phyloP scores from a whole-genome alignment of 441 rosid species.

The Eruca vesicaria region DNA sequence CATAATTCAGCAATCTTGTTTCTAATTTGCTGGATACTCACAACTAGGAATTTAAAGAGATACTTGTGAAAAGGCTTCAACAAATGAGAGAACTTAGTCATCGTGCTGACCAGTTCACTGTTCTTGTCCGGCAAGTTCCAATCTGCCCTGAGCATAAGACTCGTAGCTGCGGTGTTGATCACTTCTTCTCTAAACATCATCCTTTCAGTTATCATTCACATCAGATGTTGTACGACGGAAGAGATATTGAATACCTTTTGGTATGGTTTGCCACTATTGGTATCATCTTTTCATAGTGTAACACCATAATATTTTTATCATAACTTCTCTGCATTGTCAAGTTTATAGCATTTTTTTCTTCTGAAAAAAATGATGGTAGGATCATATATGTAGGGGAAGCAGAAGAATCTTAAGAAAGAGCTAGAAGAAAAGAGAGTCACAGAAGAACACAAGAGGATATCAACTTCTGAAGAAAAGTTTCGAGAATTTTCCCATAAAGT shows the following conservation, averaged over 20 bases:
- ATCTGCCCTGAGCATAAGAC: slow-evolving; percentile 58
- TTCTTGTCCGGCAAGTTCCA: slow-evolving; percentile 80
- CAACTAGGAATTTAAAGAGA: slow-evolving; percentile 71
- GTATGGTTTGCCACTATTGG: slow-evolving; percentile 44
- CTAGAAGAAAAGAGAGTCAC: slow-evolving; percentile 44
- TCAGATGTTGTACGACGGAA: slow-evolving; percentile 68
- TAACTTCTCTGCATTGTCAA: background rate
- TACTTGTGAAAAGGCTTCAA: slow-evolving; percentile 60
- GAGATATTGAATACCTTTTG: slow-evolving; percentile 52
- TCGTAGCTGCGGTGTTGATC: slow-evolving; percentile 64
- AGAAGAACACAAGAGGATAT: slow-evolving; percentile 35
- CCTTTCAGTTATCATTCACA: slow-evolving; percentile 59
- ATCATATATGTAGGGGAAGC: slow-evolving; percentile 51
- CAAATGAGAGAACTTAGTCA: slow-evolving; percentile 49
- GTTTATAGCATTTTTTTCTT: background rate
- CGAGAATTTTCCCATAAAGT: slow-evolving; percentile 51
- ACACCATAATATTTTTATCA: background rate
- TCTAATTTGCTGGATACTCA: slow-evolving; percentile 34
- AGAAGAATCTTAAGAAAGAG: slow-evolving; percentile 45
- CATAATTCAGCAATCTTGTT: background rate
- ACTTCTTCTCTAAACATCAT: slow-evolving; percentile 78
- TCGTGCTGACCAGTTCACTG: slow-evolving; percentile 74
- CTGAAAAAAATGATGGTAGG: slow-evolving; percentile 2
- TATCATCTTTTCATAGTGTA: background rate
- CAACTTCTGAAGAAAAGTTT: slow-evolving; percentile 59